Evolutionary conservation across 371 early-diverging fungal genomes (phyloP).

Genomic region (Entomophthora muscae): DNA sequence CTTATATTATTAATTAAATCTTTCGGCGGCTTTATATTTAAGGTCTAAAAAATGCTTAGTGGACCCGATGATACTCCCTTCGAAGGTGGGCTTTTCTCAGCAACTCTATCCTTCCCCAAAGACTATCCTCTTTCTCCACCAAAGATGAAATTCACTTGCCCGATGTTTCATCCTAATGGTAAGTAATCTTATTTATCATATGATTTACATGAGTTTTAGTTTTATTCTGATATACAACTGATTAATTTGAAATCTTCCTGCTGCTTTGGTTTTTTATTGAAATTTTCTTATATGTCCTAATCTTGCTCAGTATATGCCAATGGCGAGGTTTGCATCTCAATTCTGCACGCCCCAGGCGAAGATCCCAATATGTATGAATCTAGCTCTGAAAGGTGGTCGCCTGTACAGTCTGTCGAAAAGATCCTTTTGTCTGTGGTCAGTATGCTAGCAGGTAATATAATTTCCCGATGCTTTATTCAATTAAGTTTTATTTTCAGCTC

Average conservation of each 20-base stretch:
- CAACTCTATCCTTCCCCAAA: constrained; percentile 70
- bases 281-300: too few species aligned
- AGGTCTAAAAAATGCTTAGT: too few species aligned
- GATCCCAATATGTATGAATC: constrained; percentile 93
- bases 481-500: too few species aligned
- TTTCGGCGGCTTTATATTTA: too few species aligned
- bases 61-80: constrained; percentile 60
- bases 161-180: constrained; percentile 89
- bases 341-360: constrained; percentile 97
- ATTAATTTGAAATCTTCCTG: too few species aligned
- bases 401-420: constrained; percentile 95
- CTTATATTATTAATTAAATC: too few species aligned
- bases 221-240: too few species aligned
- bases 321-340: constrained; percentile 97
- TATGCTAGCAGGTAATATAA: constrained; percentile 63
- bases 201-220: neutral
- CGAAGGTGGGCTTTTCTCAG: constrained; percentile 74
- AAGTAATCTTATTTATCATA: constrained; percentile 6
- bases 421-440: constrained; percentile 87
- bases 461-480: too few species aligned
- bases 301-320: constrained; percentile 61
- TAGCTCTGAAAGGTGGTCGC: constrained; percentile 85
- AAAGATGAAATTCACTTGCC: constrained; percentile 73
- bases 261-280: too few species aligned
- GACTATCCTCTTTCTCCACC: constrained; percentile 95